phyloP scores from a whole-genome alignment of 2,329 filamentous ascomycete species.

The Diplodia scrobiculata region DNA sequence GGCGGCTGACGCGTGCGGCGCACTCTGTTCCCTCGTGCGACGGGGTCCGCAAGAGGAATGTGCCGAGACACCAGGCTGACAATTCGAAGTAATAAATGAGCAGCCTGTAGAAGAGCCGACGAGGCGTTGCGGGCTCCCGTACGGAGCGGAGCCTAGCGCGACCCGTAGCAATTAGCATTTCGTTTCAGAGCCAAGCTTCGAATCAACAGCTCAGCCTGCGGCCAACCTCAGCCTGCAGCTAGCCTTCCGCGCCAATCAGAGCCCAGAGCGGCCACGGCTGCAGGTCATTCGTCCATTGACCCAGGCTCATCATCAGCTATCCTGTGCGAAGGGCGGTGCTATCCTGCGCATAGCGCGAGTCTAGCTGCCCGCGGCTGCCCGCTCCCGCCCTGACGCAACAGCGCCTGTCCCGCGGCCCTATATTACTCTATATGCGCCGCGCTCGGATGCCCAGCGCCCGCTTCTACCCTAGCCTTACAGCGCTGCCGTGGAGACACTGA shows the following conservation, averaged over 20 bases:
- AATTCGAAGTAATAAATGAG: no score
- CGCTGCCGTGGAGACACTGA: no score
- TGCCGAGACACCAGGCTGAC: neutral
- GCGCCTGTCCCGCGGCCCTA: neutral
- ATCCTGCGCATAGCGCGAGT: neutral
- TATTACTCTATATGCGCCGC: neutral
- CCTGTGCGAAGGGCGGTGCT: neutral
- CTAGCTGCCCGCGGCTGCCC: neutral
- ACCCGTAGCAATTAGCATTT: no score
- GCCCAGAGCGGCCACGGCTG: neutral
- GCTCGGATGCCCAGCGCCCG: neutral
- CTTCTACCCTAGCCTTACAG: conserved; percentile 1
- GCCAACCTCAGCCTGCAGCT: neutral
- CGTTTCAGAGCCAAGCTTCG: neutral
- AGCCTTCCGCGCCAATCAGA: conserved; percentile 1
- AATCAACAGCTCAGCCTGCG: neutral
- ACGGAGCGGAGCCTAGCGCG: neutral
- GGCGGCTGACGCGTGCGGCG: conserved; percentile 1
- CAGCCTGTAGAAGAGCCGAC: conserved; percentile 10
- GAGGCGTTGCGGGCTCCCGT: neutral
- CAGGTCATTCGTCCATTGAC: neutral
- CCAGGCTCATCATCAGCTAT: neutral
- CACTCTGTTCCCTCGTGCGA: neutral
- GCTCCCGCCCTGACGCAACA: conserved; percentile 1
- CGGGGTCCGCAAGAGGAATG: neutral